Percentiles rank a stretch among this genome's conserved stretches.
phyloP scores from a whole-genome alignment of 495 filamentous ascomycete genomes.

The Bathelium albidoporum region DNA sequence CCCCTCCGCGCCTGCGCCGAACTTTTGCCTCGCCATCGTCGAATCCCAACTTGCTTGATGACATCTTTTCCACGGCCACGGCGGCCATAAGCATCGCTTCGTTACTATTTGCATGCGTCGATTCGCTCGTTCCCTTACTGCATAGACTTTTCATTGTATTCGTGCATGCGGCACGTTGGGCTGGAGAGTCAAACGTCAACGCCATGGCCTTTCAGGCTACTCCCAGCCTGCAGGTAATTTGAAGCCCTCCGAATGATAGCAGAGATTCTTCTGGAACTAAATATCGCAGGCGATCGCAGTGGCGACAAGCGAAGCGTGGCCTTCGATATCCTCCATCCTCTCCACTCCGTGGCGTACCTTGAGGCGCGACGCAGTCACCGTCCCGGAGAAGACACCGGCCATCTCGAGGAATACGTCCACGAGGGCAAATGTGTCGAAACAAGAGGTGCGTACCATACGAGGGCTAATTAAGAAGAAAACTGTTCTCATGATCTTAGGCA shows the following conservation, averaged over 20 bases:
- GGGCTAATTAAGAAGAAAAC: neutral
- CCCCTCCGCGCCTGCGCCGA: neutral
- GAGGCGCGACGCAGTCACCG: neutral
- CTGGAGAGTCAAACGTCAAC: neutral
- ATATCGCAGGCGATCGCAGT: neutral
- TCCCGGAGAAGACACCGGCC: neutral
- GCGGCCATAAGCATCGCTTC: neutral
- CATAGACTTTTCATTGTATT: neutral
- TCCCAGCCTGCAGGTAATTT: conserved; percentile 4
- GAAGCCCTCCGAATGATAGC: neutral
- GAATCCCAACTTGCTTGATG: neutral
- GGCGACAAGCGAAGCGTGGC: conserved; percentile 9
- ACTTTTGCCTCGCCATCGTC: conserved; percentile 1
- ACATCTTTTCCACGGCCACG: neutral
- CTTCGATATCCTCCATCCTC: conserved; percentile 2
- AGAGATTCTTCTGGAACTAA: neutral
- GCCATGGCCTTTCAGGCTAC: conserved; percentile 18
- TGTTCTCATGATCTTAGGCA: neutral
- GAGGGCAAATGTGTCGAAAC: neutral
- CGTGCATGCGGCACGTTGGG: neutral
- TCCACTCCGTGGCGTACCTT: conserved; percentile 7
- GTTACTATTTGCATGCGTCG: neutral
- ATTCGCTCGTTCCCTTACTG: neutral
- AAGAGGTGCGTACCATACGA: neutral
- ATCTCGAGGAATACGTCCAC: neutral